Base-by-base conservation (phyloP, 129 eudicot species). In the Flaveria ramosissima region DNA sequence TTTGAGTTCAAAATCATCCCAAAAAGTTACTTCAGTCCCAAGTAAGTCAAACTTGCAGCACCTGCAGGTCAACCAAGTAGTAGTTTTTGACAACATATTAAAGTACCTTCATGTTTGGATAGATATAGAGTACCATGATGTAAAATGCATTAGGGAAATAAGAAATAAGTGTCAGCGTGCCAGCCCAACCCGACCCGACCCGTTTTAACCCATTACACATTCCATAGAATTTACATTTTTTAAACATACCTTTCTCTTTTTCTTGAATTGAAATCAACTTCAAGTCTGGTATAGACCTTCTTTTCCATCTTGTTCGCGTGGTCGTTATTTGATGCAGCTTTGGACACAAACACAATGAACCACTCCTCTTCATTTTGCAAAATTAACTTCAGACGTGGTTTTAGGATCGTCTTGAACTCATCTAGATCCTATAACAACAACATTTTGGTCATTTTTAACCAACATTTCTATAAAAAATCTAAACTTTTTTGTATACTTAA, bases 351-450 rank as follows among this genome's bases (percentile, higher is more conserved):
- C 45, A 94, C 93, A 71, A 94, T 86, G 73, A 94, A 94, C 99
- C 99, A 94, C 79, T 94, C 83, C 62, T 94, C 99, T 20, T 94
- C 99, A 83, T 94, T 94, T 83, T 91, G 99, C 82, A 94, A 88
- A n/a, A 86, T 82, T 79, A 88, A 75, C 65, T 94, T 94, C 82
- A 94, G 78, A 55, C 96, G 99, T 63, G 99, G 99, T 86, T 94
- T 94, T 13, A 94, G 82, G 48, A 91, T 83, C 60, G 95, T 89
- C 82, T 94, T 91, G 75, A 89, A 94, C 89, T 94, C 99, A 27
- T 94, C 99, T 78, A 94, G 90, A 78, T 94, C 99, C 99, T 94
- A 64, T 17, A 61, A 9, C 36, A 77, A n/a, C 43, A 45, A 45
- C 13, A 19, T 16, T 42, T 16, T 39, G 36, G 56, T 62, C 73